Evolutionary conservation across 805 yeast genomes (phyloP), one percentile per base, ranked within the genome.

Genomic region (Tetrapisispora taiwanensis): DNA sequence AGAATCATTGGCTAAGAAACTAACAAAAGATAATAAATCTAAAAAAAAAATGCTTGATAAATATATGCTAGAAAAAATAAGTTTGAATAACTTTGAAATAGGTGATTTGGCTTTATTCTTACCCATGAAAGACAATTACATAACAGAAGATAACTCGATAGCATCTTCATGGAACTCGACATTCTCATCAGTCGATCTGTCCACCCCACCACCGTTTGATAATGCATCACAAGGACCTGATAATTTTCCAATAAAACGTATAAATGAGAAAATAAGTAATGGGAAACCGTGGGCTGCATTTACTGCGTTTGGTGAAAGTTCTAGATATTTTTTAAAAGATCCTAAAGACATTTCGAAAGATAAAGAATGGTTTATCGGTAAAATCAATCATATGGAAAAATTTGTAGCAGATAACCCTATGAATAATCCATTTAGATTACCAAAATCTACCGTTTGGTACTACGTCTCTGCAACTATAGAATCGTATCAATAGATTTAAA

Each of bases 251-350:
- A 6, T 7, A 9, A 7, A 19, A 26, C 46, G 33, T 15, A 22
- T 30, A 10, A 43, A 39, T 12, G 37, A 37, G 7, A 31, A 40
- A 39, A 42, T 45, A 24, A 27, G 14, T 10, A 10, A 13, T 7
- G 3, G 52, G 10, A 76, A 70, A 44, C 87, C 90, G 0, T 90
- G 97, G 97, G 96, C 96, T 0, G 95, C 95, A 1, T 90, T 90
- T 67, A 89, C 92, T 51, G 75, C 69, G 13, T 73, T 84, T 45
- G 58, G 56, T 13, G 95, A 90, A 1, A 81, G 86, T 0, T 92
- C 94, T 0, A 88, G 89, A 59, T 88, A 78, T 59, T 81, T 88
- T 55, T 66, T 90, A 50, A 75, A 77, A 42, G 68, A 70, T 39
- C 65, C 65, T 13, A 58, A 68, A 14, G 55, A 55, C 1, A 53